Evolutionary conservation across 495 filamentous ascomycete genomes (phyloP), one percentile per base, ranked within the genome.

Genomic region (Immersiella caudata): DNA sequence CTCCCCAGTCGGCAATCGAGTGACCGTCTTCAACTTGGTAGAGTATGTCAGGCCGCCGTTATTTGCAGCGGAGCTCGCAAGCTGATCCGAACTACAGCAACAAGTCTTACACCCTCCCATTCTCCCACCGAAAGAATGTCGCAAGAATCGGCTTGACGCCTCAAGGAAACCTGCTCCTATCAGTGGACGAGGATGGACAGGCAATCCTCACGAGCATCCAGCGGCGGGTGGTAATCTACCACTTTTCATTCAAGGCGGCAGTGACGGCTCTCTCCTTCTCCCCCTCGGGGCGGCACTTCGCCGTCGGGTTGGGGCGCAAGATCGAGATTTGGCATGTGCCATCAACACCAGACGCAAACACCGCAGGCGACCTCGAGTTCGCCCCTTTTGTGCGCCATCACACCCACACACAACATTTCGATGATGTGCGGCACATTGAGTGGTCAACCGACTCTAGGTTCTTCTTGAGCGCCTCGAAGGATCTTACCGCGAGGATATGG

Each of bases 371-470:
- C 63, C 82, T 97, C 67, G 93, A 98, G 69, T 98, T 97, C 79
- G 93, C 96, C 11, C 95, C 95, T 0, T 98, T 99, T 70, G 87
- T 96, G 49, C 82, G 92, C 56, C 93, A 98, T 78, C 87, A 93
- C 60, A 88, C 90, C 51, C 91, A 96, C 68, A 87, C 90, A 36
- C 91, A 92, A 0, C 95, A 99, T 77, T 96, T 93, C 68, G 95
- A 97, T 76, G 84, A 83, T 27, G 89, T 98, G 24, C 87, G 89
- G 36, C 89, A 86, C 74, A 90, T 99, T 62, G 88, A 95, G 74
- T 99, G 95, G 95, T 97, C 94, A 12, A 88, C 87, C 73, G 95
- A 99, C 79, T 97, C 95, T 18, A 84, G 94, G 36, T 99, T 99
- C 82, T 91, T 98, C 75, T 80, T 99, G 56, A 96, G 89, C 62